Evolutionary conservation across 495 filamentous ascomycete species (phyloP), one percentile per base, ranked within the genome.

Genomic region (Sphaerosporella brunnea): DNA sequence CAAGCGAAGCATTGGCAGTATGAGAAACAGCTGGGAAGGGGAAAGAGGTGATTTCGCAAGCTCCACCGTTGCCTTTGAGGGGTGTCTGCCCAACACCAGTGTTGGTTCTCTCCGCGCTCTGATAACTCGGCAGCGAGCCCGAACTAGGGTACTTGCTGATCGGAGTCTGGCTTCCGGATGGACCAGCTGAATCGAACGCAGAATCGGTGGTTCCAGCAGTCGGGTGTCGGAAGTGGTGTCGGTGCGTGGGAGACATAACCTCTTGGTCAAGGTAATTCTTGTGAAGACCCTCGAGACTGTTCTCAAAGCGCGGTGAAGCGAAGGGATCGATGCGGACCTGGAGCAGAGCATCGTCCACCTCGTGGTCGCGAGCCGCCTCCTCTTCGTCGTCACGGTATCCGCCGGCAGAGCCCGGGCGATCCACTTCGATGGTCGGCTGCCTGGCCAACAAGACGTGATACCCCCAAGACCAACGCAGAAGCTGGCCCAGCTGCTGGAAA

Each of bases 401-500:
- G 13, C 37, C 47, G 68, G 38, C 32, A 35, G 45, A 70, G 20
- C 82, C 82, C 13, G 78, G 64, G 3, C 64, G 61, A 32, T 72
- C 69, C 4, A 9, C 9, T 16, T 71, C 69, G 51, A 82, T 79
- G 48, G 79, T 78, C 21, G 76, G 73, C 48, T 79, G 76, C 2
- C 85, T 84, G 13, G 85, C 86, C 5, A 97, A 69, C 13, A 97
- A 67, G 35, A 96, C 75, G 56, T 93, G 84, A 57, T 92, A 95
- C 7, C 90, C 90, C 92, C 92, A 97, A 53, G 83, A 95, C 90
- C 90, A 97, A 45, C 90, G 72, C 39, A 97, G 79, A 18, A 95
- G 69, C 63, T 97, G 90, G 19, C 90, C 90, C 15, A 97, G 74
- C 61, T 97, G 90, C 66, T 96, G 90, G 65, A 97, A 97, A 53